Base-by-base conservation (phyloP, 805 yeast species). In the Komagataella phaffii region DNA sequence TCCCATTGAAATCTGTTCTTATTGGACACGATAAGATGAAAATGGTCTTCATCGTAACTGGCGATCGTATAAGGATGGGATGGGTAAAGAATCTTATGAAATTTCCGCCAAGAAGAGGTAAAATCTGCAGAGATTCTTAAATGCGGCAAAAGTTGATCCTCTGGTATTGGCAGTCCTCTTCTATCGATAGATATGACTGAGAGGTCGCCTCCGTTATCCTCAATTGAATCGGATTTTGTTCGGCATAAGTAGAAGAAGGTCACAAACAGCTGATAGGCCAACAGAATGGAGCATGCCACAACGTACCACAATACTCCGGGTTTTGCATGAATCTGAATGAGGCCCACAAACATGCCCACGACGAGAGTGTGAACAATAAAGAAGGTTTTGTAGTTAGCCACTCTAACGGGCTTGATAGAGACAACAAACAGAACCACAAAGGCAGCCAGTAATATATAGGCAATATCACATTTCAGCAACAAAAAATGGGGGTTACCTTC, bases 11-110 rank as follows among this genome's bases (percentile, higher is more conserved):
- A 2, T 60, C 58, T 1, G 80, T 70, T 44, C 69, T 71, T 50
- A 71, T 72, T 24, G 80, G 64, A 12, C 81, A 64, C 52, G 82
- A 63, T 46, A 69, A 72, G 2, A 78, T 60, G 14, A 61, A 53
- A 2, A 61, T 54, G 6, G 54, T 23, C 47, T 75, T 78, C 1
- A 62, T 64, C 0, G 74, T 65, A 1, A 66, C 50, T 1, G 80
- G 72, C 77, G 10, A 83, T 68, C 0, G 89, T 80, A 58, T 72
- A 85, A 2, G 91, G 90, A 60, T 84, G 90, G 2, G 84, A 69
- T 6, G 91, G 81, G 4, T 69, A 61, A 2, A 82, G 23, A 75
- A 79, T 74, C 50, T 63, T 70, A 51, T 72, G 61, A 1, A 71
- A 71, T 50, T 71, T 66, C 17, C 66, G 56, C 23, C 66, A 62